Conservation (phyloP, 176 grass and related monocot genomes). For the bread wheat (Triticum aestivum) region DNA sequence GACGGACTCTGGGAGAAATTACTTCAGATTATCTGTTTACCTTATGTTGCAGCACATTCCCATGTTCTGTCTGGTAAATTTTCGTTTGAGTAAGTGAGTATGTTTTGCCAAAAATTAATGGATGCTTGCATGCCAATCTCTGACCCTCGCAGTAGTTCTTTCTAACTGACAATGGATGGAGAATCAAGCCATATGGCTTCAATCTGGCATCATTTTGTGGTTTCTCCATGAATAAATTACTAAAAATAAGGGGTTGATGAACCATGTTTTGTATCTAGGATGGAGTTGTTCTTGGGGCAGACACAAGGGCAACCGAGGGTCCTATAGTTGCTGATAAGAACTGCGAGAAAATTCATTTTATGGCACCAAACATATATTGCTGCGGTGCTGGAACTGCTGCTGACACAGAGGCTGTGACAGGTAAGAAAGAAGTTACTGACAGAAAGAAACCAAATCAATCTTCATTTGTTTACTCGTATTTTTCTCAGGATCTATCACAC, state of each 20-base stretch:
- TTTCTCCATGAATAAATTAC: constrained; percentile 1
- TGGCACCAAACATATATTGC: constrained; percentile 95
- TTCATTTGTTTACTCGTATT: constrained; percentile 17
- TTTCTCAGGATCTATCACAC: neutral
- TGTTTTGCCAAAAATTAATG: constrained; percentile 17
- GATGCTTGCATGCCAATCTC: neutral
- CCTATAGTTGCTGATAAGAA: constrained; percentile 98
- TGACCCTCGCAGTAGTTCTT: neutral
- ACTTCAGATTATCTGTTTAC: neutral
- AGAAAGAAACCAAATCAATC: constrained; percentile 6
- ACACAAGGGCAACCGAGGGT: constrained; percentile 93
- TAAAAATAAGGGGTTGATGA: neutral
- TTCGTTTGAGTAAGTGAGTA: neutral
- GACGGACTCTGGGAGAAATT: no score
- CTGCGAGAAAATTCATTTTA: constrained; percentile 90
- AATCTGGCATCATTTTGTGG: neutral
- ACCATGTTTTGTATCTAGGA: constrained; percentile 54
- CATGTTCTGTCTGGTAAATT: neutral
- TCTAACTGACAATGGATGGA: neutral
- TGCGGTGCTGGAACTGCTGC: constrained; percentile 95
- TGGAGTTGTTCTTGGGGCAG: constrained; percentile 90
- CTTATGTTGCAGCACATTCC: neutral
- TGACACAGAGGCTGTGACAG: constrained; percentile 80
- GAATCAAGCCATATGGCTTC: neutral
- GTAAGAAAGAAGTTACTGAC: constrained; percentile 25